A percentile compares a stretch with the other conserved stretches of the same genome.
These are phyloP conservation scores for Ceratocystis ficicola DNA, from an alignment of 2,329 filamentous ascomycete species.

Conservation along the genomic window DNA sequence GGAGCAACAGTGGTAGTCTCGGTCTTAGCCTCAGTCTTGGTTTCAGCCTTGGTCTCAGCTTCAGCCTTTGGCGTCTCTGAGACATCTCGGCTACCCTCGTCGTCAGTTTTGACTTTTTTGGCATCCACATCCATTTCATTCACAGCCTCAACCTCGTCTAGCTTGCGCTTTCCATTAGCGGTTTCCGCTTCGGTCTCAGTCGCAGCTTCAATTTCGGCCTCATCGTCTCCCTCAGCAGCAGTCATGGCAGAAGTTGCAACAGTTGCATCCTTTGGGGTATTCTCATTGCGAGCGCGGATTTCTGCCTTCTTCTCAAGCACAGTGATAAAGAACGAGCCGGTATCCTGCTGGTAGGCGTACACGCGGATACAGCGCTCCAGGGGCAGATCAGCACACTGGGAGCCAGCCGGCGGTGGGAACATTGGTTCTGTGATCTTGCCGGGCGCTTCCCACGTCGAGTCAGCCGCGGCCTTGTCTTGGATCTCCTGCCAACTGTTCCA, in stretches of 20 bases:
- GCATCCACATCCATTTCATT: slow-evolving; percentile 31
- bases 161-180: slow-evolving; percentile 29
- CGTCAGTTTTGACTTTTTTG: slow-evolving; percentile 26
- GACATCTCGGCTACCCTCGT: slow-evolving; percentile 23
- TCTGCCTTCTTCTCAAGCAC: slow-evolving; percentile 86
- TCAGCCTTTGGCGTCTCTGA: slow-evolving; percentile 19
- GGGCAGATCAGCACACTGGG: slow-evolving; percentile 52
- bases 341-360: slow-evolving; percentile 91
- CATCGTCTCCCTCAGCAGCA: slow-evolving; percentile 24
- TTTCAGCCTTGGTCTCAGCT: slow-evolving; percentile 13
- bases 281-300: slow-evolving; percentile 64
- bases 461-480: slow-evolving; percentile 53
- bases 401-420: slow-evolving; percentile 55
- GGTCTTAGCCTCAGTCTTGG: slow-evolving; percentile 4
- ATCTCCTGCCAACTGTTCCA: slow-evolving; percentile 77
- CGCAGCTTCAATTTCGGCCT: slow-evolving; percentile 27
- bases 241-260: not conserved
- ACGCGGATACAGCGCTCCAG: slow-evolving; percentile 86
- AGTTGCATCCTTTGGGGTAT: slow-evolving; percentile 27
- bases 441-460: slow-evolving; percentile 43
- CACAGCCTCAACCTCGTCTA: slow-evolving; percentile 29
- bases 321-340: slow-evolving; percentile 93
- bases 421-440: slow-evolving; percentile 65
- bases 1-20: slow-evolving; percentile 8
- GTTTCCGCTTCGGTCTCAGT: slow-evolving; percentile 27